These are phyloP conservation scores for Rhodomyrtus psidioides DNA, from an alignment of 441 rosid genomes.

Conservation along the genomic window DNA sequence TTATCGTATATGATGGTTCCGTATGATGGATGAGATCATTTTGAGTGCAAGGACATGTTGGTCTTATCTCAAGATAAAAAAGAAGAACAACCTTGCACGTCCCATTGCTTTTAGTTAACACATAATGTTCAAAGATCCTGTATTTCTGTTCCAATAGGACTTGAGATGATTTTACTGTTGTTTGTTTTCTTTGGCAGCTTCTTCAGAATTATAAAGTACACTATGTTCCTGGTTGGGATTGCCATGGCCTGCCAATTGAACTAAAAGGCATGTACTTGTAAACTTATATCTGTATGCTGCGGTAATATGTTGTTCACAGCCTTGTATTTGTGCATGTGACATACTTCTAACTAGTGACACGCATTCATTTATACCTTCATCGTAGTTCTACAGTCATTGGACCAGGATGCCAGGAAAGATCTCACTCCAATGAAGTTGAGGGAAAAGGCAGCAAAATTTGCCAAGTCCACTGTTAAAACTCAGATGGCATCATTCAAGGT, in stretches of 20 bases:
- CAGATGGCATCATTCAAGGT: constrained; percentile 99
- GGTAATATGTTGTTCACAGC: not conserved
- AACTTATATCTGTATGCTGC: not conserved
- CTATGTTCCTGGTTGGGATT: constrained; percentile 97
- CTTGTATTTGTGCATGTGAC: not conserved
- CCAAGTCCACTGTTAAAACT: constrained; percentile 86
- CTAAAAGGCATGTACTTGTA: constrained; percentile 64
- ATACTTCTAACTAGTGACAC: constrained; percentile 18
- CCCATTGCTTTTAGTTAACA: not conserved
- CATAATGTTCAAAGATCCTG: not conserved
- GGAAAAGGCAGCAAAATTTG: constrained; percentile 91
- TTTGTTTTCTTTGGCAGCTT: constrained; percentile 43
- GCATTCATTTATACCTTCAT: constrained; percentile 27
- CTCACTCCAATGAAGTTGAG: constrained; percentile 82
- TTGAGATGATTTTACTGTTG: not conserved
- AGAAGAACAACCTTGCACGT: not conserved
- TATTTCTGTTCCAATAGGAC: not conserved
- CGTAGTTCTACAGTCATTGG: constrained; percentile 88
- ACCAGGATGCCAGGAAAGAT: constrained; percentile 72
- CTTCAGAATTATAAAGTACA: constrained; percentile 86
- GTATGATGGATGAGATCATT: not conserved
- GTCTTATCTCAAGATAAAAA: not conserved
- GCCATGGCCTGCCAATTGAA: constrained; percentile 99
- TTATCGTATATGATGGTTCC: not conserved
- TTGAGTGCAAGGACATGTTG: not conserved